Base-by-base conservation (phyloP, 495 filamentous ascomycete genomes). In the Elasticomyces elasticus region DNA sequence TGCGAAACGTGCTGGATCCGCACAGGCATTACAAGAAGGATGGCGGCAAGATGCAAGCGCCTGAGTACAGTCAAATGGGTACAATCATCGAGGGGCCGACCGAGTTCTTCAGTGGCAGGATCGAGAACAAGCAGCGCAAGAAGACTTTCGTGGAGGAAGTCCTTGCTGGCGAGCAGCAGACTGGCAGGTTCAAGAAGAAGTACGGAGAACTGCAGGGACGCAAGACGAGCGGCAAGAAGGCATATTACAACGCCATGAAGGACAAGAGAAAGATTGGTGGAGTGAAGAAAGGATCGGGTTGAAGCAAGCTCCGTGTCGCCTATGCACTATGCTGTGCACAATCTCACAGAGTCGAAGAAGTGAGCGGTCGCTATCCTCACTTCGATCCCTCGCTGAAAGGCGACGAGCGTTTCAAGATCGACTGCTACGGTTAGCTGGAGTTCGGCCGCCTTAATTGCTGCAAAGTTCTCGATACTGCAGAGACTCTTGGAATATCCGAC, bases 21-120 rank as follows among this genome's bases (percentile, higher is more conserved):
- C 89, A 97, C 64, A 77, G 89, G 50, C 84, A 88, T 63, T 96
- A 96, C 75, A 92, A 90, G 64, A 95, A 94, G 67, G 81, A 86
- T 41, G 81, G 76, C 51, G 74, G 74, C 26, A 85, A 83, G 69
- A 68, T 72, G 49, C 66, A 76, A 38, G 65, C 83, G 2, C 92
- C 92, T 6, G 76, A 89, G 54, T 96, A 82, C 66, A 90, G 84
- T 24, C 86, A 94, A 59, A 81, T 95, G 22, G 92, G 92, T 42
- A 94, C 85, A 1, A 81, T 97, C 49, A 78, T 95, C 31, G 81
- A 94, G 60, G 91, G 90, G 0, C 86, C 89, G 19, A 89, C 87
- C 0, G 92, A 98, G 60, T 94, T 83, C 71, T 86, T 79, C 71
- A 87, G 75, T 58, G 76, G 77, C 15, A 79, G 92, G 20, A 76